Conservation (phyloP, 805 yeast species). For the Sungouiozyma intestinalis region DNA sequence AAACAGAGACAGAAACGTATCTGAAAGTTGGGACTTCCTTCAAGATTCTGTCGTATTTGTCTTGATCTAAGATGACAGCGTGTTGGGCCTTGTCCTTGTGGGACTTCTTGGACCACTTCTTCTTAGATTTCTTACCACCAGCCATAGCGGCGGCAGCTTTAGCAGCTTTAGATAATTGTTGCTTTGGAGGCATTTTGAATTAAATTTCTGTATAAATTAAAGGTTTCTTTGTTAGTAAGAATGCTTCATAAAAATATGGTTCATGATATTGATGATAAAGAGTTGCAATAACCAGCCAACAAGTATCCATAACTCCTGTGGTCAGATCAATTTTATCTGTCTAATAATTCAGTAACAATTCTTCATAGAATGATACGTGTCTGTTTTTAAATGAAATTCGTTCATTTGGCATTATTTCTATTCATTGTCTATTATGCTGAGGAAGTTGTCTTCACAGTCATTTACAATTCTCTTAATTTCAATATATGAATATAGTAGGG, state of each 20-base stretch:
- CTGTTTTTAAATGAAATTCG: too few relatives aligned
- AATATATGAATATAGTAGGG: background rate
- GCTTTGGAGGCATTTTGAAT: constrained; percentile 90
- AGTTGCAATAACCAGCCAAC: too few relatives aligned
- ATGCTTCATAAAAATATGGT: background rate
- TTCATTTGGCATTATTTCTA: too few relatives aligned
- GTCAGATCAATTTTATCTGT: too few relatives aligned
- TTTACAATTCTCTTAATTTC: background rate
- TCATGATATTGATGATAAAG: background rate
- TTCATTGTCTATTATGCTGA: background rate
- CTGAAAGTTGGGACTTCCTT: constrained; percentile 99
- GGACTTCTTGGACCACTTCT: constrained; percentile 99
- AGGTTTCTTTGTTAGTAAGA: too few relatives aligned
- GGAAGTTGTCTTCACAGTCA: background rate
- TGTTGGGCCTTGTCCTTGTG: constrained; percentile 99
- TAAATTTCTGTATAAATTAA: background rate
- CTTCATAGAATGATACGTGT: too few relatives aligned
- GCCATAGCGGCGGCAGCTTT: constrained; percentile 99
- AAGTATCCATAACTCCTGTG: too few relatives aligned
- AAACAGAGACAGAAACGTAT: constrained; percentile 93
- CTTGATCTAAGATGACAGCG: constrained; percentile 94
- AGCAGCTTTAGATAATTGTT: constrained; percentile 98
- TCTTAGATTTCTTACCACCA: constrained; percentile 99
- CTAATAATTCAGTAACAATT: too few relatives aligned
- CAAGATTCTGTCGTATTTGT: constrained; percentile 96